Evolutionary conservation across 352 stramenopile species (phyloP).

Genomic region (Phytophthora sp.): DNA sequence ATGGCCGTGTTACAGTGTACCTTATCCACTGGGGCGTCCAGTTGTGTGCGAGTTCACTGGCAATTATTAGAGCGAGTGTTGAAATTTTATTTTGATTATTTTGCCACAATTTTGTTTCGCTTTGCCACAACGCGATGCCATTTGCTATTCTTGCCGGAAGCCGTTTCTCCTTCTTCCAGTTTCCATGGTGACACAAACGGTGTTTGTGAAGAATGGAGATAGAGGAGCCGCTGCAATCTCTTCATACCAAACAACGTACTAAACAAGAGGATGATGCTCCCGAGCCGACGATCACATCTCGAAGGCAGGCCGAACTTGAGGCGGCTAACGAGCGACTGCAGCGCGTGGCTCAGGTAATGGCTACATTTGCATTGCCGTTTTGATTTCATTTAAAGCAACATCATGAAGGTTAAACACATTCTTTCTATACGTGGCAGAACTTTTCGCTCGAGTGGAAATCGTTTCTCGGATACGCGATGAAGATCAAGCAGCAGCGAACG

Average conservation of each 20-base stretch:
- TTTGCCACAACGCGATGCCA: too few relatives aligned
- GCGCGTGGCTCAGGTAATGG: slow-evolving; percentile 44
- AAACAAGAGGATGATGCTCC: slow-evolving; percentile 18
- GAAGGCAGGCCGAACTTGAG: slow-evolving; percentile 41
- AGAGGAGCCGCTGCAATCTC: slow-evolving; percentile 11
- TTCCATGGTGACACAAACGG: slow-evolving; percentile 16
- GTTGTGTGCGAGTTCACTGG: too few relatives aligned
- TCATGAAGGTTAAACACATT: background rate
- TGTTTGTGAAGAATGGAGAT: slow-evolving; percentile 23
- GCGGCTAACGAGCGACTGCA: slow-evolving; percentile 43
- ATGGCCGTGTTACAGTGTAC: too few relatives aligned
- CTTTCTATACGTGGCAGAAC: slow-evolving; percentile 31
- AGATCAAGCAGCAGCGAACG: slow-evolving; percentile 37
- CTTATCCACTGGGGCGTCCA: too few relatives aligned
- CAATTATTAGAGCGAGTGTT: too few relatives aligned
- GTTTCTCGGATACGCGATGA: slow-evolving; percentile 59
- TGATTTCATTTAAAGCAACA: too few relatives aligned
- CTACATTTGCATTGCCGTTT: background rate
- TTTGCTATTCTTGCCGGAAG: slow-evolving; percentile 28
- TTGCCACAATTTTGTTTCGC: too few relatives aligned
- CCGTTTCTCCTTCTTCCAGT: slow-evolving; percentile 18
- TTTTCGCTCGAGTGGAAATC: slow-evolving; percentile 70
- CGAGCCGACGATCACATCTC: slow-evolving; percentile 25
- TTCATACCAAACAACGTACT: slow-evolving; percentile 4
- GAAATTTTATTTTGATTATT: too few relatives aligned